These are phyloP conservation scores for Phanerodontia chrysosporium DNA, from an alignment of 768 basidiomycete species.

Conservation along the genomic window DNA sequence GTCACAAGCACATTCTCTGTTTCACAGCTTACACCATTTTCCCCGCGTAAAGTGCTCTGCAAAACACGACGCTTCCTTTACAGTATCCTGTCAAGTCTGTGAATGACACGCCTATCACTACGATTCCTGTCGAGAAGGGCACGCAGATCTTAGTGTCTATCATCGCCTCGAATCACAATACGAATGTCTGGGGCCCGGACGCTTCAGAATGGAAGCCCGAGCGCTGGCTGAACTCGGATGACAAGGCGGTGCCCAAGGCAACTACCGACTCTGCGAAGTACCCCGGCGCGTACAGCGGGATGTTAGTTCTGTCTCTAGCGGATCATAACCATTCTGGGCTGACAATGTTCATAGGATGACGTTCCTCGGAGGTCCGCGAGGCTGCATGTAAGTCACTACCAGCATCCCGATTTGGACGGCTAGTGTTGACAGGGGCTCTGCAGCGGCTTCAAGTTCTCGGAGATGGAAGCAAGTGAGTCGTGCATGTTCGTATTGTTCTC, in stretches of 20 bases:
- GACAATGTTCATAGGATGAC: constrained; percentile 33
- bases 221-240: constrained; percentile 35
- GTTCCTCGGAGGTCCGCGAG: constrained; percentile 38
- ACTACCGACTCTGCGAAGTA: constrained; percentile 36
- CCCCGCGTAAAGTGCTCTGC: background rate
- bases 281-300: constrained; percentile 19
- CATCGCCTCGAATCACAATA: constrained; percentile 34
- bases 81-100: constrained; percentile 31
- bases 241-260: constrained; percentile 24
- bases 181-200: constrained; percentile 43
- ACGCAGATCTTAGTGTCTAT: constrained; percentile 38
- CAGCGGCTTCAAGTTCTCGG: constrained; percentile 21
- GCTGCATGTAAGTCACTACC: constrained; percentile 38
- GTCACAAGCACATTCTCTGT: background rate
- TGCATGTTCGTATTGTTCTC: background rate
- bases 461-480: constrained; percentile 20
- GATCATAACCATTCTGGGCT: background rate
- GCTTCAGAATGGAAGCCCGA: constrained; percentile 47
- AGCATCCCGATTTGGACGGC: background rate
- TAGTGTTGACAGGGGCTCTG: background rate
- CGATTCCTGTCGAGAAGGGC: constrained; percentile 35
- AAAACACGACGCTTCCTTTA: constrained; percentile 38
- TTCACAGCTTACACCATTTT: background rate
- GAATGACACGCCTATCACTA: constrained; percentile 32
- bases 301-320: constrained; percentile 9